These are phyloP conservation scores for Phytophthora rubi DNA, from an alignment of 352 stramenopile genomes.

Conservation along the genomic window DNA sequence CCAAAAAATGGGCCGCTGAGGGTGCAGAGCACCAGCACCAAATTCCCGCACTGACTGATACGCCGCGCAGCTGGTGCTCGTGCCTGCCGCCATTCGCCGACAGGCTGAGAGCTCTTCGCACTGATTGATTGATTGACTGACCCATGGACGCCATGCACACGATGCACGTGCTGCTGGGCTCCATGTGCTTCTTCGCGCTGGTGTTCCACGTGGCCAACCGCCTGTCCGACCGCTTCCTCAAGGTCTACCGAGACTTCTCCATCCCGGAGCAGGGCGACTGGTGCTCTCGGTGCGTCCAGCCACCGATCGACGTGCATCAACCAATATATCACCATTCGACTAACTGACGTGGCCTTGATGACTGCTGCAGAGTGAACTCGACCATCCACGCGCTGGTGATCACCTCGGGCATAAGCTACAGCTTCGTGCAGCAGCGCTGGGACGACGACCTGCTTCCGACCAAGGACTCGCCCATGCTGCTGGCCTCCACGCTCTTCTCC, in stretches of 20 bases:
- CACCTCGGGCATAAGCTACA: conserved; percentile 68
- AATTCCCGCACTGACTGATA: conserved; percentile 22
- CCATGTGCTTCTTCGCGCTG: conserved; percentile 61
- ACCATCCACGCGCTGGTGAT: conserved; percentile 80
- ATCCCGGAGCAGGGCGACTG: conserved; percentile 75
- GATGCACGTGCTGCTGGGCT: conserved; percentile 56
- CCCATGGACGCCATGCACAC: conserved; percentile 29
- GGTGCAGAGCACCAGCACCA: background rate
- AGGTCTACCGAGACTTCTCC: conserved; percentile 77
- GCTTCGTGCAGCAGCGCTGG: conserved; percentile 66
- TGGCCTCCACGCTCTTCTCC: conserved; percentile 73
- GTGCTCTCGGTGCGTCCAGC: conserved; percentile 65
- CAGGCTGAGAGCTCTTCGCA: background rate
- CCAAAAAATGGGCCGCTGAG: background rate
- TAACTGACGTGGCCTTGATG: background rate
- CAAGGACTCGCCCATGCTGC: conserved; percentile 47
- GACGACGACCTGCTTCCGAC: conserved; percentile 65
- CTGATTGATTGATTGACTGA: background rate
- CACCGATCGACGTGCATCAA: background rate
- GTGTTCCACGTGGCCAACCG: conserved; percentile 58
- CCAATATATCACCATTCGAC: background rate
- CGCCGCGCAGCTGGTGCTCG: conserved; percentile 1
- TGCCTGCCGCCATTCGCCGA: conserved; percentile 22
- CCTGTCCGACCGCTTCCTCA: conserved; percentile 63
- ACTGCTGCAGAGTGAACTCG: conserved; percentile 68